phyloP scores from a whole-genome alignment of 1,284 basidiomycete species.

The Cryptococcus sp. region DNA sequence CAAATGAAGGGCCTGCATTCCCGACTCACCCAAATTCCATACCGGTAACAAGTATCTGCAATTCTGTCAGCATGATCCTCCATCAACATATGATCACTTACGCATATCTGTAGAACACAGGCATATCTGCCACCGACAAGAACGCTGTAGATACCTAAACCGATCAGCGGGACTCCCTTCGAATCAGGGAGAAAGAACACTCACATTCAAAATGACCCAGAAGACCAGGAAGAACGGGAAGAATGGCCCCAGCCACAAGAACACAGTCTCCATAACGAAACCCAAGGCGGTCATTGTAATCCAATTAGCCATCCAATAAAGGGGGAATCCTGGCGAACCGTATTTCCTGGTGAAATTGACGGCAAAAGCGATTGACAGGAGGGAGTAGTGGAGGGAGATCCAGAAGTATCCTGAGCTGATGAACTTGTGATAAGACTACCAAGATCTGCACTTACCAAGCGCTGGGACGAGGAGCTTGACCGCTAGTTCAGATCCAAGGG shows the following conservation, averaged over 20 bases:
- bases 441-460: slow-evolving; percentile 9
- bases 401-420: slow-evolving; percentile 28
- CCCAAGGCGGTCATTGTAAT: slow-evolving; percentile 36
- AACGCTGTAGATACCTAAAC: slow-evolving; percentile 27
- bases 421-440: background rate
- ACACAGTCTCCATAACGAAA: slow-evolving; percentile 40
- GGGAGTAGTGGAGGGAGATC: slow-evolving; percentile 36
- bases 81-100: slow-evolving; percentile 3
- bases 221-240: slow-evolving; percentile 44
- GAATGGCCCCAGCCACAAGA: slow-evolving; percentile 32
- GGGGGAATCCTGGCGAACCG: slow-evolving; percentile 33
- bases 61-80: background rate
- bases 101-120: slow-evolving; percentile 37
- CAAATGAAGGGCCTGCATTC: background rate
- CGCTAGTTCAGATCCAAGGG: slow-evolving; percentile 24
- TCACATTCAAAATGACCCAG: slow-evolving; percentile 34
- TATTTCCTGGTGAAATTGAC: slow-evolving; percentile 31
- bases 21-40: slow-evolving; percentile 31
- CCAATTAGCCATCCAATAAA: slow-evolving; percentile 41
- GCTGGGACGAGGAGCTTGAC: slow-evolving; percentile 31
- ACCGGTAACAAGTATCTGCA: slow-evolving; percentile 29
- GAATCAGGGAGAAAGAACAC: slow-evolving; percentile 5
- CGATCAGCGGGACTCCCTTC: background rate
- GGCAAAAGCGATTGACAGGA: slow-evolving; percentile 36
- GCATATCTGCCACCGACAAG: slow-evolving; percentile 28